These are phyloP conservation scores for Sclerotinia sclerotiorum DNA, from an alignment of 2,329 filamentous ascomycete genomes.

Conservation along the genomic window DNA sequence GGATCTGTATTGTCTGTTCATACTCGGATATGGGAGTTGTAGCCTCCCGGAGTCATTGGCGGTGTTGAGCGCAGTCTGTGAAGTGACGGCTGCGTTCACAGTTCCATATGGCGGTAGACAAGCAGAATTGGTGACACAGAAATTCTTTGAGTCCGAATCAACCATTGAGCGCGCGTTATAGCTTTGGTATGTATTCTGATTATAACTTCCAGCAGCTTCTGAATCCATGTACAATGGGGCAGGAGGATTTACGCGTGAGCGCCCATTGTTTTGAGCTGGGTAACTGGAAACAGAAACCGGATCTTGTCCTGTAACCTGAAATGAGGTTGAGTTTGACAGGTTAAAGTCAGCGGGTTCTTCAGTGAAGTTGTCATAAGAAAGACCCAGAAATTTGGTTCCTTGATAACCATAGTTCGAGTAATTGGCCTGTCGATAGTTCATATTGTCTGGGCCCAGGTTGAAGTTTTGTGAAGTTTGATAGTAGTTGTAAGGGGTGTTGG, in stretches of 20 bases:
- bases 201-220: constrained; percentile 9
- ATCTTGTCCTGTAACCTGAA: constrained; percentile 8
- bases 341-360: constrained; percentile 16
- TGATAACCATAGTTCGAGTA: constrained; percentile 9
- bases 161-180: constrained; percentile 15
- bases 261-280: constrained; percentile 8
- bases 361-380: constrained; percentile 1
- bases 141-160: constrained; percentile 18
- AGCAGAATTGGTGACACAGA: not conserved
- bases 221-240: constrained; percentile 13
- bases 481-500: not conserved
- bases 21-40: constrained; percentile 5
- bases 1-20: constrained; percentile 20
- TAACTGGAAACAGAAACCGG: constrained; percentile 18
- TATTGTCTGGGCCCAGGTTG: not conserved
- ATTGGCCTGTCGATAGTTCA: not conserved
- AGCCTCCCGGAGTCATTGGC: not conserved
- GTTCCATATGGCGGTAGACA: not conserved
- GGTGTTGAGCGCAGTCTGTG: not conserved
- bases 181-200: constrained; percentile 8
- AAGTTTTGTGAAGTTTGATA: constrained; percentile 2
- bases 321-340: constrained; percentile 5
- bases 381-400: not conserved
- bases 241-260: not conserved
- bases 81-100: not conserved